Evolutionary conservation across 164 flowering plant species (phyloP), one percentile per base, ranked within the genome.

Genomic region (Stephania cephalantha): DNA sequence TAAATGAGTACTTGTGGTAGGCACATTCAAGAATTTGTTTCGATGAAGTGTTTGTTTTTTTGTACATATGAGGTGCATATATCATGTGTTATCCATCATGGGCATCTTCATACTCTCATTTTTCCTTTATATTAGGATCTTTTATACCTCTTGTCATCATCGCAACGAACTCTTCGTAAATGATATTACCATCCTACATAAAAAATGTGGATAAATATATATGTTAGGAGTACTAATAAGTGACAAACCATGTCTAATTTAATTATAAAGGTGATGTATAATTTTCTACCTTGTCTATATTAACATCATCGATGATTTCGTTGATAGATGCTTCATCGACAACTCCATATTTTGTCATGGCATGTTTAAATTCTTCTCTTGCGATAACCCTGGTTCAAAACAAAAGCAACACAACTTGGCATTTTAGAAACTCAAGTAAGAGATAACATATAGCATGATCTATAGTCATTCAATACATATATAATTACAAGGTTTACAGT

Each of bases 291-390:
- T 85, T 89, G 71, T 95, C 87, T 2, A 85, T 88, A 75, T 95
- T 97, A 8, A 91, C 97, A 71, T 93, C 98, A 1, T 88, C 80
- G 17, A 95, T 77, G 69, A 95, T 77, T 83, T 93, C 95, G 66
- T 89, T 87, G 20, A 95, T 92, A 0, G 94, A 89, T 42, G 88
- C 91, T 63, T 93, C 98, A 74, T 95, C 97, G 0, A 95, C 97
- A 91, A 91, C 92, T 46, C 90, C 93, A 75, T 89, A 87, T 64
- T 85, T 63, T 15, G 84, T 79, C 97, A 95, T 86, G 7, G 94
- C 96, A 9, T 86, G 90, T 75, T 82, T 90, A 45, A 95, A 85
- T 79, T 95, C 98, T 52, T 95, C 99, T 83, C 95, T 90, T 48
- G 98, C 89, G 67, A 95, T 93, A 81, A 77, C n/a, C n/a, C n/a